Conservation (phyloP, 345 rosid genomes). For the Gossypium anomalum region DNA sequence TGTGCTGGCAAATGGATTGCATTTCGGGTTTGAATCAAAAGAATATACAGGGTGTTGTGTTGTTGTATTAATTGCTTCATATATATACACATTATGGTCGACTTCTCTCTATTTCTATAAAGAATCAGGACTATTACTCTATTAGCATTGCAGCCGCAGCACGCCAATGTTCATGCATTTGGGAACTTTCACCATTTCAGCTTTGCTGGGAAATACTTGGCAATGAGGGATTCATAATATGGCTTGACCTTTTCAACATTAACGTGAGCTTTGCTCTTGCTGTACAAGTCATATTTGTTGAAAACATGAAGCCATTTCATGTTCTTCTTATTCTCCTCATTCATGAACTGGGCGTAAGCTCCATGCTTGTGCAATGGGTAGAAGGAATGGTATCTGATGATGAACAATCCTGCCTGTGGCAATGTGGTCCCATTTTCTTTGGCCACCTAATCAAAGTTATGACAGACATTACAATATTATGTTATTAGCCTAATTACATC, state of each 20-base stretch:
- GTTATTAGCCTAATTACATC: too few relatives aligned
- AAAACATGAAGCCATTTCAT: conserved; percentile 40
- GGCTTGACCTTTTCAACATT: conserved; percentile 40
- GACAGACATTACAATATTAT: too few relatives aligned
- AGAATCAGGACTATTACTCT: too few relatives aligned
- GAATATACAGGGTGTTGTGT: too few relatives aligned
- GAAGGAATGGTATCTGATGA: conserved; percentile 64
- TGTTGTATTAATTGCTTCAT: too few relatives aligned
- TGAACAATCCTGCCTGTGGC: conserved; percentile 56
- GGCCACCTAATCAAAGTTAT: conserved; percentile 30
- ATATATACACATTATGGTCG: too few relatives aligned
- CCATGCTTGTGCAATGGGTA: conserved; percentile 37
- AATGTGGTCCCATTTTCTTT: conserved; percentile 50
- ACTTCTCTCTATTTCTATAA: too few relatives aligned
- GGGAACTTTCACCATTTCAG: conserved; percentile 26
- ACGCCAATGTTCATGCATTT: not conserved
- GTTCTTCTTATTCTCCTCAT: conserved; percentile 34
- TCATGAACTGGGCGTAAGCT: conserved; percentile 39
- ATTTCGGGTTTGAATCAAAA: too few relatives aligned
- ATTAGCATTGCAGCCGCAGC: not conserved
- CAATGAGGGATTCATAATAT: conserved; percentile 38
- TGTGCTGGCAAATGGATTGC: too few relatives aligned
- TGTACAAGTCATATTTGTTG: conserved; percentile 31
- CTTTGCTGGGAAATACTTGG: conserved; percentile 39
- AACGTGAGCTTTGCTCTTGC: conserved; percentile 26